Base-by-base conservation (phyloP, 495 filamentous ascomycete genomes). In the Aspergillus biplanus region DNA sequence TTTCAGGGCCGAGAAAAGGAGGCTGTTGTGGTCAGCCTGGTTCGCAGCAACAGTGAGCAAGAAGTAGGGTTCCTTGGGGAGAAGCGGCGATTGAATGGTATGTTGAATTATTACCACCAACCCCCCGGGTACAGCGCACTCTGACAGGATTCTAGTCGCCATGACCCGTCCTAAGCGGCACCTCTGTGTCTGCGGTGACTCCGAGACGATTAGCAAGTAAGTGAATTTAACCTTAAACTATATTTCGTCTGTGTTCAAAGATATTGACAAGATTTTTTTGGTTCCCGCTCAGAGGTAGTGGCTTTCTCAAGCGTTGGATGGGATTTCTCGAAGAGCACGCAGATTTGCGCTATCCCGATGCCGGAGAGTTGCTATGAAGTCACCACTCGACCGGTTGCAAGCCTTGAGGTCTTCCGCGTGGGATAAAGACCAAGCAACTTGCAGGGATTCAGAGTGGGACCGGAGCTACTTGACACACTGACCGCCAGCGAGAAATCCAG, bases 1-100 rank as follows among this genome's bases (percentile, higher is more conserved):
- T 99, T 99, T 72, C 95, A 99, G 72, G 95, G 95, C 42, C 84
- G 95, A 12, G 95, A 99, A 77, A 99, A 99, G 75, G 95, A 99
- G 73, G 95, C 90, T 3, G 89, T 99, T 42, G 85, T 99, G 35
- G 87, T 99, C 16, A 92, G 87, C 72, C 81, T 97, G 27, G 95
- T 99, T 42, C 82, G 95, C 65, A 97, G 93, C 75, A 98, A 98
- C 76, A 67, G 84, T 18, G 86, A 90, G 56, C 83, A 89, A 32
- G 93, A 97, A 75, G 92, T 97, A 11, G 95, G 95, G 13, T 99
- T 99, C 71, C 78, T 99, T 54, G 91, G 86, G n/a, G 95, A 99
- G 78, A 94, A 92, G 77, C 81, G 95, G 55, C 83, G 95, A 54
- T 73, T 98, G 63, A 99, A 99, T 74, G 95, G 92, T 93, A 72